Evolutionary conservation across 2,329 filamentous ascomycete species (phyloP), one percentile per base, ranked within the genome.

Genomic region (Fusarium oligoseptatum): DNA sequence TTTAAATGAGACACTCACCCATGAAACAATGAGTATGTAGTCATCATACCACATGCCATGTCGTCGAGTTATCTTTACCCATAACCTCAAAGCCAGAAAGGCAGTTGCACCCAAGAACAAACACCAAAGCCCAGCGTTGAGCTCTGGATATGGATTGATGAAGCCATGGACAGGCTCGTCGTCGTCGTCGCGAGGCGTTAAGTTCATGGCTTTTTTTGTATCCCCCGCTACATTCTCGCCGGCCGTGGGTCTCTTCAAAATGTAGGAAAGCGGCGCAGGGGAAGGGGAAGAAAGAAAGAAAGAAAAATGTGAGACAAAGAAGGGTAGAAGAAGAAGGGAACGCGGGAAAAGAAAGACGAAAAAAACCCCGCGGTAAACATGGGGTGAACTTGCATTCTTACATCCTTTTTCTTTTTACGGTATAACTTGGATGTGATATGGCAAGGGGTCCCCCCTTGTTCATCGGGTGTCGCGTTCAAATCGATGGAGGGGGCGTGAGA

Each of bases 31-130:
- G n/a, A 84, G 77, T 64, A 84, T 80, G 32, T 83, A 81, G 66
- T 84, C 82, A 61, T 84, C 82, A 60, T 83, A 84, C 82, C 82
- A 84, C 55, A 84, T 75, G 3, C 82, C 81, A 67, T 83, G 80
- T 6, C 81, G 75, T 34, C 80, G 77, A 34, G 74, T 80, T n/a
- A 82, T 27, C 74, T 84, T 84, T 56, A 81, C 79, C 76, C 81
- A 84, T 15, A 84, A 60, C 20, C 82, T 74, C 43, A 82, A 55
- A 14, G 17, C 76, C 14, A 84, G 66, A 58, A 84, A 80, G 22
- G 79, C 34, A 14, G 77, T 80, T 3, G 82, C 79, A 22, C 76
- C 81, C 0, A 68, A 58, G 37, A 82, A 83, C 7, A 84, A 73
- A 20, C 71, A 72, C 82, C 82, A 84, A 15, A 83, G 58, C 3